Base-by-base conservation (phyloP, 1,139 yeast genomes). In the Zygotorulaspora mrakii region DNA sequence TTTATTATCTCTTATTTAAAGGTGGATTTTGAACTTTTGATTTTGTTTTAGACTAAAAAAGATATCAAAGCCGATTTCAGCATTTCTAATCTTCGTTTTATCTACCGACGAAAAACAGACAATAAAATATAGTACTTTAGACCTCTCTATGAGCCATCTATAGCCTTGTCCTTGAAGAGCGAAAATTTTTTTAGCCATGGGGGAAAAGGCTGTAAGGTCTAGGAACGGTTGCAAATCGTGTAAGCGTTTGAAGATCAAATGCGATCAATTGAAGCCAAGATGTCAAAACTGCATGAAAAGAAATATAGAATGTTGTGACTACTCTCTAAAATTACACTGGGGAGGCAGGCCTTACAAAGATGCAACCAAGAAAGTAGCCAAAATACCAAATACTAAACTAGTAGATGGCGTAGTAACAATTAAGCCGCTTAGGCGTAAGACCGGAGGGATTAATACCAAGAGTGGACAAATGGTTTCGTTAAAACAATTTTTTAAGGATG, bases 141-240 rank as follows among this genome's bases (percentile, higher is more conserved):
- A n/a, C n/a, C n/a, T n/a, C n/a, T n/a, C n/a, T n/a, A n/a, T n/a
- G n/a, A n/a, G n/a, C n/a, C n/a, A n/a, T n/a, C n/a, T n/a, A n/a
- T n/a, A n/a, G n/a, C n/a, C n/a, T n/a, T n/a, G n/a, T n/a, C n/a
- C n/a, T n/a, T n/a, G n/a, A n/a, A n/a, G n/a, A n/a, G n/a, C 22
- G 22, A 20, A 20, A 20, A 20, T 20, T 6, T 20, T 11, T 9
- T 25, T n/a, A 11, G 16, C 12, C 21, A 28, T 28, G 31, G 18
- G 31, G n/a, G 31, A n/a, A n/a, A 9, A n/a, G n/a, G 11, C 14
- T 28, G 32, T 28, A 8, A 56, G 73, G 37, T 67, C 71, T 18
- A 56, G 74, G 33, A 59, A 53, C 22, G 87, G 87, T 0, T 86
- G 95, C 54, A 83, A 77, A 48, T 67, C 72, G 33, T 85, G 95